Evolutionary conservation across 306 rosid genomes (phyloP).

Genomic region (Casuarina cunninghamiana): DNA sequence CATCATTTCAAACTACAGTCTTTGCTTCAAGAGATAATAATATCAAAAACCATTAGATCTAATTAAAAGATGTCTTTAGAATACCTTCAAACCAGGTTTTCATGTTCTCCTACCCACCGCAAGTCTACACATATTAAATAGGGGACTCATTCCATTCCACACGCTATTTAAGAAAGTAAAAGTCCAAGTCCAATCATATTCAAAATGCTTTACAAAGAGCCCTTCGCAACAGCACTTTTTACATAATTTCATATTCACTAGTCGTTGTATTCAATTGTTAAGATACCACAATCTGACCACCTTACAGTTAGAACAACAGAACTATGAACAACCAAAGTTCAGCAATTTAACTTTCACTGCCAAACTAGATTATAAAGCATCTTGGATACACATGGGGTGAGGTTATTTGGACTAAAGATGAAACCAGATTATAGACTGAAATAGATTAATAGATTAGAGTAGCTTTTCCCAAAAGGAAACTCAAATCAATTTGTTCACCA

Average conservation of each 20-base stretch:
- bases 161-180: neutral
- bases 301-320: neutral
- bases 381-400: neutral
- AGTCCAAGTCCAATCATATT: neutral
- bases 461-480: neutral
- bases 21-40: neutral
- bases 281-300: neutral
- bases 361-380: neutral
- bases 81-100: neutral
- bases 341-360: neutral
- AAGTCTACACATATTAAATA: neutral
- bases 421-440: neutral
- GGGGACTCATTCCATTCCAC: slow-evolving; percentile 1
- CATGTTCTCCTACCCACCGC: neutral
- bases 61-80: neutral
- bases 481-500: slow-evolving; percentile 20
- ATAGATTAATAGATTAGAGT: neutral
- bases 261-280: neutral
- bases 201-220: neutral
- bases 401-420: too few relatives aligned
- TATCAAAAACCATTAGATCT: neutral
- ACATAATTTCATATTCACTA: neutral
- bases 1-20: neutral
- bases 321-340: neutral
- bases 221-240: neutral